Evolutionary conservation across 306 rosid species (phyloP).

Genomic region (Ormosia semicastrata): DNA sequence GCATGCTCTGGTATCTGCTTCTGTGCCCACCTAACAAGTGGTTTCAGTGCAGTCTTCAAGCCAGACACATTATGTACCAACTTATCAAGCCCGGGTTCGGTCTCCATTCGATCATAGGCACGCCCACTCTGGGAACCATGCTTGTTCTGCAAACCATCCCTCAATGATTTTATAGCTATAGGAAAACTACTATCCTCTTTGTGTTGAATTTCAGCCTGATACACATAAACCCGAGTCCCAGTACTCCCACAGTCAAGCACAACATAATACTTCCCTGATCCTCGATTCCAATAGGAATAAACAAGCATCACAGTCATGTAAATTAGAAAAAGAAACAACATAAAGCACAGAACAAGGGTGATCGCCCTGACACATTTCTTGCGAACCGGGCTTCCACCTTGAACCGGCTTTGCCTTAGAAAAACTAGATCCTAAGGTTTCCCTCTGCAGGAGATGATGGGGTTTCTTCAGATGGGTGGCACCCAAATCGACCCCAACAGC

Average conservation of each 20-base stretch:
- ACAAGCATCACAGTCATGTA: constrained; percentile 40
- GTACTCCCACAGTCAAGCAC: constrained; percentile 95
- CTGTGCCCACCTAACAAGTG: constrained; percentile 78
- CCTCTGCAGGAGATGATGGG: constrained; percentile 36
- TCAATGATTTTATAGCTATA: constrained; percentile 44
- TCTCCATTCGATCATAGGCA: constrained; percentile 91
- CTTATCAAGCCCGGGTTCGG: constrained; percentile 94
- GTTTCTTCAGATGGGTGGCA: constrained; percentile 3
- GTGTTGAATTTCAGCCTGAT: constrained; percentile 49
- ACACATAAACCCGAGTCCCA: constrained; percentile 80
- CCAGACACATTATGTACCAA: constrained; percentile 64
- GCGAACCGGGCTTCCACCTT: constrained; percentile 37
- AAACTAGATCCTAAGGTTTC: constrained; percentile 51
- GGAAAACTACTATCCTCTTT: constrained; percentile 49
- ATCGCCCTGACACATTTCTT: constrained; percentile 50
- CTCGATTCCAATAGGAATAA: constrained; percentile 57
- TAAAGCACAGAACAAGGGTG: constrained; percentile 31
- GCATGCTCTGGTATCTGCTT: constrained; percentile 72
- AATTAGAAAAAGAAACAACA: constrained; percentile 41
- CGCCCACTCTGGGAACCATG: constrained; percentile 50
- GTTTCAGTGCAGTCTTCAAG: constrained; percentile 59
- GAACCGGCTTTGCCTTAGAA: constrained; percentile 61
- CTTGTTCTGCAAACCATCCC: constrained; percentile 41
- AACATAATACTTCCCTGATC: constrained; percentile 60
- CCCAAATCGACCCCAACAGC: neutral